These are phyloP conservation scores for Yamadazyma kanchanaburiensis DNA, from an alignment of 1,139 yeast genomes.

Conservation along the genomic window DNA sequence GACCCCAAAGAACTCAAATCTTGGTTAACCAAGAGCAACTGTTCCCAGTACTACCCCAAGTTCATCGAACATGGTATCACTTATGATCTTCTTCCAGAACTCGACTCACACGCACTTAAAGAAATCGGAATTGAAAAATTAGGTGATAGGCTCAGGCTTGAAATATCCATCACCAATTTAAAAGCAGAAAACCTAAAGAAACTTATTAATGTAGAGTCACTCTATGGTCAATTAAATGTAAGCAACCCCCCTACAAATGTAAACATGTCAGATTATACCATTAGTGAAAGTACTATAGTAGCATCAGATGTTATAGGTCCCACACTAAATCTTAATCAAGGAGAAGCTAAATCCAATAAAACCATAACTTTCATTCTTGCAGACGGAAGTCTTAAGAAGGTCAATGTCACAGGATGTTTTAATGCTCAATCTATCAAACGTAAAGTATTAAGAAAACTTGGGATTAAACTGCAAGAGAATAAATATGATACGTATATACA, in stretches of 20 bases:
- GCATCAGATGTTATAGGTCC: constrained; percentile 4
- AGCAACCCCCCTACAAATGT: constrained; percentile 9
- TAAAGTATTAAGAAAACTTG: constrained; percentile 62
- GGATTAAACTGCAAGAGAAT: constrained; percentile 38
- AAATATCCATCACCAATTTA: constrained; percentile 48
- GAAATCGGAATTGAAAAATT: constrained; percentile 74
- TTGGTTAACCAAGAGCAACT: constrained; percentile 35
- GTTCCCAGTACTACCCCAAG: constrained; percentile 33
- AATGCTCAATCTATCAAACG: constrained; percentile 77
- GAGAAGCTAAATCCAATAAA: constrained; percentile 29
- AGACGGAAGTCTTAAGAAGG: constrained; percentile 71
- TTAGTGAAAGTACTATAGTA: constrained; percentile 14
- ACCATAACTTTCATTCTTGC: constrained; percentile 65
- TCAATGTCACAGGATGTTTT: constrained; percentile 76
- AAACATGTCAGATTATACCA: constrained; percentile 10
- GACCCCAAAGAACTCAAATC: constrained; percentile 24
- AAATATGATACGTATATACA: constrained; percentile 45
- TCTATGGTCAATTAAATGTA: constrained; percentile 23
- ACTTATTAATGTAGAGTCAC: constrained; percentile 28
- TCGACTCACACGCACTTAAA: constrained; percentile 66
- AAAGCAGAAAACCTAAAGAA: constrained; percentile 35
- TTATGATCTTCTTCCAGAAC: constrained; percentile 54
- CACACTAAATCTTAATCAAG: constrained; percentile 6
- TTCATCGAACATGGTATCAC: constrained; percentile 54
- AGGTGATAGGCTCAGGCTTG: constrained; percentile 77